Conservation (phyloP, 345 rosid genomes). For the Boechera stricta region DNA sequence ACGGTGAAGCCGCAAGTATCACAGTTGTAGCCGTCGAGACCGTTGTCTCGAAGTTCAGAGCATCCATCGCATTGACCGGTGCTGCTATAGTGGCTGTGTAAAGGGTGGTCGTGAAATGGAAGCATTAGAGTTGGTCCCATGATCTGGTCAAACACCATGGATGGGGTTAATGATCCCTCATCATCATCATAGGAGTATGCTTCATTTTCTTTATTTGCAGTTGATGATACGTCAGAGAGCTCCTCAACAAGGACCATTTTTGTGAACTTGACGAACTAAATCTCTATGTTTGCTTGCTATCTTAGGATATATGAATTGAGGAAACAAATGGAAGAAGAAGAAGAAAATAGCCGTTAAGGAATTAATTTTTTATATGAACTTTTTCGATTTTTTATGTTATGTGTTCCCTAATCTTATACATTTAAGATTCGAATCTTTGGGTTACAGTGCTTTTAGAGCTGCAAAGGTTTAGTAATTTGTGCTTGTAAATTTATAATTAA, state of each 20-base stretch:
- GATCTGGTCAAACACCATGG: slow-evolving; percentile 15
- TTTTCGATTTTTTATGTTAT: not conserved
- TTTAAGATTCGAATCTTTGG: slow-evolving; percentile 17
- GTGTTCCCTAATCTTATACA: not conserved
- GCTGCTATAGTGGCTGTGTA: not conserved
- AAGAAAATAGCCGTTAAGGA: not conserved
- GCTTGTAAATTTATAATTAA: not conserved
- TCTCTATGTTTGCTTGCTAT: not conserved
- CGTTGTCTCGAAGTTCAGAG: not conserved
- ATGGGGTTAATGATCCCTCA: slow-evolving; percentile 26
- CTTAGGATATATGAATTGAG: not conserved
- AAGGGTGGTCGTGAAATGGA: slow-evolving; percentile 15
- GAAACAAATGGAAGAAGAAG: not conserved
- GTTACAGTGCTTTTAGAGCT: not conserved
- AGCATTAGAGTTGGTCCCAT: not conserved
- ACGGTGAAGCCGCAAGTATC: not conserved
- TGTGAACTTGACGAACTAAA: not conserved
- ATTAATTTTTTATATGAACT: not conserved
- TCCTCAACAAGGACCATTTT: slow-evolving; percentile 27
- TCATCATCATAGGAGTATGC: slow-evolving; percentile 6
- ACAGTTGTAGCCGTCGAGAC: slow-evolving; percentile 5
- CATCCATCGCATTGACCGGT: slow-evolving; percentile 13
- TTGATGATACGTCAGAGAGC: slow-evolving; percentile 4
- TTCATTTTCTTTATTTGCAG: not conserved
- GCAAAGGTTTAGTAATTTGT: not conserved